Percentiles rank a stretch among this genome's conserved stretches.
Conservation (phyloP, 2,329 filamentous ascomycete species). For the Fusarium nygamai region DNA sequence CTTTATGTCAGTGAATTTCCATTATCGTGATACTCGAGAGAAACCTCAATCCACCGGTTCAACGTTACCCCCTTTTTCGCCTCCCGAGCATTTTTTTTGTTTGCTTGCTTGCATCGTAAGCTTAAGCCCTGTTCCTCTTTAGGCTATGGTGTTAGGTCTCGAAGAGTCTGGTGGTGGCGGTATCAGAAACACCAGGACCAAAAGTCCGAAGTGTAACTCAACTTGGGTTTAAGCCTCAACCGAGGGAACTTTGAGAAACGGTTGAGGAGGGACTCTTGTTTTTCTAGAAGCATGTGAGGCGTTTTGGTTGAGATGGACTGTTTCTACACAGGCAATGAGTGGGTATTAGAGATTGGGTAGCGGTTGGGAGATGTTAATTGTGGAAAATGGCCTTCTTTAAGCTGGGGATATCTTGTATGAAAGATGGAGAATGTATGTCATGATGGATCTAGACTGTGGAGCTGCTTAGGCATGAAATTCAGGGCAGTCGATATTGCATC, state of each 20-base stretch:
- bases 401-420: conserved; percentile 7
- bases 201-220: background rate
- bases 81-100: background rate
- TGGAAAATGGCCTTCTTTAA: conserved; percentile 10
- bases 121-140: conserved; percentile 13
- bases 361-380: conserved; percentile 4
- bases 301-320: background rate
- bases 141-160: conserved; percentile 13
- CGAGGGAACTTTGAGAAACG: background rate
- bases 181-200: background rate
- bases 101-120: background rate
- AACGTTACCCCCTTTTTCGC: background rate
- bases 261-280: background rate
- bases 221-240: conserved; percentile 4
- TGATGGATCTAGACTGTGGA: conserved; percentile 13
- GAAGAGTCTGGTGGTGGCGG: conserved; percentile 35
- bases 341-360: background rate
- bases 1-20: background rate
- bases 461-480: background rate
- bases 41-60: background rate
- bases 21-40: conserved; percentile 5
- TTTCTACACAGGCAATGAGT: background rate
- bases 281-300: conserved; percentile 13
- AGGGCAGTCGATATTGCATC: background rate
- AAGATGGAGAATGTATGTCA: conserved; percentile 26